Evolutionary conservation across 139 green algal genomes (phyloP), one percentile per base, ranked within the genome.

Genomic region (Chlorella sp.): DNA sequence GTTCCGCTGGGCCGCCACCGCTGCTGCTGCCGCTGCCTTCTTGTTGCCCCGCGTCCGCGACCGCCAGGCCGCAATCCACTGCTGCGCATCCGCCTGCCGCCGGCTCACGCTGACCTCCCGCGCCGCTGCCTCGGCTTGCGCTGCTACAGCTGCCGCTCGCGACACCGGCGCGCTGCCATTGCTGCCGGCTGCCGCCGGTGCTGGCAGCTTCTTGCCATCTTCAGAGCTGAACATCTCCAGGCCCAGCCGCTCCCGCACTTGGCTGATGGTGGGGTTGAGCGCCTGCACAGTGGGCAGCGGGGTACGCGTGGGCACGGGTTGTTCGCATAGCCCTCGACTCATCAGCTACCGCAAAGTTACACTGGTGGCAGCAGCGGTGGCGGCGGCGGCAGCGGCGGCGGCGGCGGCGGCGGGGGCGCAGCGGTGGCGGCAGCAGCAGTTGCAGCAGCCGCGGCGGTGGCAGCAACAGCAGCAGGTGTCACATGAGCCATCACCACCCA

Each of bases 1-100:
- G 30, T 2, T 5, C 20, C 36, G 51, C 69, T 51, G 20, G 28
- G 76, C 57, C n/a, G 44, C 39, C 63, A 36, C 62, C 28, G 78
- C 78, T 26, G 63, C 78, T n/a, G 30, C 78, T 18, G 63, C 78
- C 39, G 30, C 78, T 18, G 78, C 78, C 78, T 74, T 74, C 20
- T 39, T 41, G 60, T 82, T 74, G 78, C 78, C 78, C 18, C 78
- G 41, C 39, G 78, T 65, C 4, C 78, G 78, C 38, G 78, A 62
- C 11, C 63, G 62, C 78, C 78, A 83, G 18, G n/a, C 34, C 5
- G 78, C 62, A 7, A 83, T 74, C 78, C 78, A 83, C 28, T 25
- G 78, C 78, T 83, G 78, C 39, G 63, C 78, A 18, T 83, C 78
- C 28, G 62, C 63, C 78, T 83, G 78, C 39, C 78, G 78, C 28